These are phyloP conservation scores for Elongisporangium undulatum DNA, from an alignment of 352 stramenopile genomes.

Conservation along the genomic window DNA sequence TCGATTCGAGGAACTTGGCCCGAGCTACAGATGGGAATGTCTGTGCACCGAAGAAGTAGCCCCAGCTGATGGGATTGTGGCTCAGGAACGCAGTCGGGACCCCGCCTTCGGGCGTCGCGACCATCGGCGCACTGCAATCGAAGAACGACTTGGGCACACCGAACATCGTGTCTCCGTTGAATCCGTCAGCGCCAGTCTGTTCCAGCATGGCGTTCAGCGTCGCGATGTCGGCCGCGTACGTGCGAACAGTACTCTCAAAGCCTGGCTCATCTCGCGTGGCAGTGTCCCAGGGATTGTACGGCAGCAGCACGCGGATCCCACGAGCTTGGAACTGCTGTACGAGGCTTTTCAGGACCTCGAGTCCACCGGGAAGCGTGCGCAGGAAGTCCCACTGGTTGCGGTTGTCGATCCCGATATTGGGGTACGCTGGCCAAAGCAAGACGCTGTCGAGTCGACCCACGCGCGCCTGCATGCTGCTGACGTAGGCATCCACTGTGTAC, in stretches of 20 bases:
- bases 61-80: constrained; percentile 79
- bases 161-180: constrained; percentile 90
- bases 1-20: constrained; percentile 75
- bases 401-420: constrained; percentile 78
- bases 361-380: constrained; percentile 46
- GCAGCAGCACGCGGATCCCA: constrained; percentile 61
- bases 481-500: constrained; percentile 71
- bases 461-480: constrained; percentile 43
- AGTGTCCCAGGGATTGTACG: constrained; percentile 85
- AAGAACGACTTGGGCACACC: constrained; percentile 77
- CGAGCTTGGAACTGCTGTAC: constrained; percentile 59
- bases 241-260: constrained; percentile 49
- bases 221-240: constrained; percentile 71
- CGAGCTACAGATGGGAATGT: constrained; percentile 67
- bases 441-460: constrained; percentile 72
- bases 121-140: constrained; percentile 56
- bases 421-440: constrained; percentile 80
- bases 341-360: constrained; percentile 36
- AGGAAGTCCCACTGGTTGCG: constrained; percentile 81
- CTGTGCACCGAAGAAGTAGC: constrained; percentile 64
- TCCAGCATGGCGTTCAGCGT: constrained; percentile 37
- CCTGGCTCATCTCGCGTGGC: constrained; percentile 54
- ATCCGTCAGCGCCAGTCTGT: constrained; percentile 52
- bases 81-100: constrained; percentile 56
- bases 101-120: constrained; percentile 61